Evolutionary conservation across 1,284 basidiomycete species (phyloP).

Genomic region (Erythrobasidium hasegawianum): DNA sequence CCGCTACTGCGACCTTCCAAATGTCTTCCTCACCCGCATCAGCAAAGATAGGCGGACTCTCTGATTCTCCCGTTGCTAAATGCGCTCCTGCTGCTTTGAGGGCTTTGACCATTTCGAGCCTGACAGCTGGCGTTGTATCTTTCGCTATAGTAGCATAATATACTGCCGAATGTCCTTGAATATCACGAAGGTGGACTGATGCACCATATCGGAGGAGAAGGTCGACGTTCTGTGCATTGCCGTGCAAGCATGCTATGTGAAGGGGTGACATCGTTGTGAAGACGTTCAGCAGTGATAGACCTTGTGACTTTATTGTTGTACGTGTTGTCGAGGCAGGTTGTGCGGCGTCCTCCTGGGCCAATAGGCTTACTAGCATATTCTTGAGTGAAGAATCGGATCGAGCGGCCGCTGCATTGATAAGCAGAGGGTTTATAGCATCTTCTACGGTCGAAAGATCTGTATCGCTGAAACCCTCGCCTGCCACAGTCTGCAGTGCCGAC

Average conservation of each 20-base stretch:
- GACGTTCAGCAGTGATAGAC: conserved; percentile 41
- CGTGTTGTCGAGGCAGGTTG: neutral
- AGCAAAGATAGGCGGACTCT: conserved; percentile 47
- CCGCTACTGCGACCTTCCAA: neutral
- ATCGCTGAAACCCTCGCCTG: conserved; percentile 19
- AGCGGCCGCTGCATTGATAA: conserved; percentile 41
- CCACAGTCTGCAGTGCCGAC: conserved; percentile 14
- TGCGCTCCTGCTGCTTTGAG: conserved; percentile 72
- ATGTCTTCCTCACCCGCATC: neutral
- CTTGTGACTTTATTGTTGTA: neutral
- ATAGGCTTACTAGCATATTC: conserved; percentile 18
- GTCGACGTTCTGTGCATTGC: conserved; percentile 58
- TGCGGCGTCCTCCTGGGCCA: neutral
- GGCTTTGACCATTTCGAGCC: conserved; percentile 60
- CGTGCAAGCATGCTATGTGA: conserved; percentile 73
- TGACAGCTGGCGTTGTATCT: conserved; percentile 66
- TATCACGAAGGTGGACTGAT: conserved; percentile 76
- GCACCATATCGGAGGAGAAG: conserved; percentile 71
- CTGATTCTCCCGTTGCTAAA: conserved; percentile 61
- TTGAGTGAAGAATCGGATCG: conserved; percentile 35
- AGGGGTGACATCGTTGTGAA: conserved; percentile 63
- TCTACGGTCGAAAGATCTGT: conserved; percentile 38
- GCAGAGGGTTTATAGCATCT: conserved; percentile 40
- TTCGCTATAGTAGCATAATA: conserved; percentile 38
- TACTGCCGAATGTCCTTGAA: conserved; percentile 69